Evolutionary conservation across 768 basidiomycete genomes (phyloP), one percentile per base, ranked within the genome.

Genomic region (Mycena sanguinolenta): DNA sequence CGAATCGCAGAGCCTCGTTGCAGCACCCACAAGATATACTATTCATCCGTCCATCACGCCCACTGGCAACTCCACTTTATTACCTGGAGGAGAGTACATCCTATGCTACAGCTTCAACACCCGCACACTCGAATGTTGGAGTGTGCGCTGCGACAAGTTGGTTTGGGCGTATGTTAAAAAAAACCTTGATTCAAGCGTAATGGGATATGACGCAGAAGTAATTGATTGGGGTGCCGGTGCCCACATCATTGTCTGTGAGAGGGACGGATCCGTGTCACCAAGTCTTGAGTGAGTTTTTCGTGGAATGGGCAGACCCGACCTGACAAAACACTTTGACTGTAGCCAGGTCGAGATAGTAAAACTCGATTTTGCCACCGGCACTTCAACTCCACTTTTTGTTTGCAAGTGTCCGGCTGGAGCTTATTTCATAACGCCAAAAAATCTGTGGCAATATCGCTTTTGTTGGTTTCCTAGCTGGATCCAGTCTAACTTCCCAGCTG

Each of bases 71-170:
- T 55, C 55, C 14, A 46, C 39, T 28, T 38, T 68, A 27, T 30
- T 72, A 10, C 19, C 21, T 17, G 71, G 71, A 17, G 71, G 70
- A 27, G 57, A 72, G 49, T 68, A 72, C 36, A 62, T 72, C 17
- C 25, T 72, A 21, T 55, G 59, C 36, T 39, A 54, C 49, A n/a
- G n/a, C n/a, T n/a, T n/a, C n/a, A n/a, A n/a, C 46, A 65, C 36
- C 7, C 8, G 34, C n/a, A 68, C 55, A 4, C 39, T 72, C 12
- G 71, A 72, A 55, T 72, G 71, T 34, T 72, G 71, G 71, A 68
- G 57, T 32, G 66, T 72, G 13, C 55, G 27, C 21, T 28, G 64
- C 36, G 60, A 72, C 63, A 19, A 49, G 12, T 38, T 58, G 30
- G 32, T 72, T 19, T 72, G 71, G 66, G 19, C 69, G 9, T 55